Conservation (phyloP, 148 eudicot species). For the Cornus florida region DNA sequence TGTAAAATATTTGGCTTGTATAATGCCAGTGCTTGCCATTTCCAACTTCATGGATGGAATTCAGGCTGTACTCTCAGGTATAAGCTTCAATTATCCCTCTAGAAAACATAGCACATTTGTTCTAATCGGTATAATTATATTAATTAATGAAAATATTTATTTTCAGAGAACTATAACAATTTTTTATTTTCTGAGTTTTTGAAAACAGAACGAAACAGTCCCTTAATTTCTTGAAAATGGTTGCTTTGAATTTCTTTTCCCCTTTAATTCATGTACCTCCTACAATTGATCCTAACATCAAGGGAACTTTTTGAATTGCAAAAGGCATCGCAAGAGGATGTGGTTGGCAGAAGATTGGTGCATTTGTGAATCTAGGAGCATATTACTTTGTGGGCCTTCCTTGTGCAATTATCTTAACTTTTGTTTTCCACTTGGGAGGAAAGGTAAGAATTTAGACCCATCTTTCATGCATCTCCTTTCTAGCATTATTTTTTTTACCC, state of each 20-base stretch:
- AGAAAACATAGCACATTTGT: background rate
- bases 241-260: background rate
- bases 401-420: background rate
- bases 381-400: constrained; percentile 6
- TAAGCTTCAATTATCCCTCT: background rate
- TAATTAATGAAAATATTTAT: too few relatives aligned
- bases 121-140: background rate
- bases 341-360: constrained; percentile 12
- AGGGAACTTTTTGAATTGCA: background rate
- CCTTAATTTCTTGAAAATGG: background rate
- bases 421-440: background rate
- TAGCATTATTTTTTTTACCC: background rate
- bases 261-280: background rate
- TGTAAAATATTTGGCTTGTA: constrained; percentile 20
- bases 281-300: background rate
- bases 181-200: too few relatives aligned
- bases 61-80: constrained; percentile 30
- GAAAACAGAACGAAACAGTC: too few relatives aligned
- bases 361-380: constrained; percentile 6
- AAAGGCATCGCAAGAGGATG: constrained; percentile 5
- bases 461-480: background rate
- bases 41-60: constrained; percentile 41
- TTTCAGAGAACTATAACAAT: too few relatives aligned
- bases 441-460: background rate
- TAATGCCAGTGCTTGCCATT: constrained; percentile 30